Percentiles rank a stretch among this genome's conserved stretches.
These are phyloP conservation scores for Cutaneotrichosporon cyanovorans DNA, from an alignment of 1,284 basidiomycete genomes.

Conservation along the genomic window DNA sequence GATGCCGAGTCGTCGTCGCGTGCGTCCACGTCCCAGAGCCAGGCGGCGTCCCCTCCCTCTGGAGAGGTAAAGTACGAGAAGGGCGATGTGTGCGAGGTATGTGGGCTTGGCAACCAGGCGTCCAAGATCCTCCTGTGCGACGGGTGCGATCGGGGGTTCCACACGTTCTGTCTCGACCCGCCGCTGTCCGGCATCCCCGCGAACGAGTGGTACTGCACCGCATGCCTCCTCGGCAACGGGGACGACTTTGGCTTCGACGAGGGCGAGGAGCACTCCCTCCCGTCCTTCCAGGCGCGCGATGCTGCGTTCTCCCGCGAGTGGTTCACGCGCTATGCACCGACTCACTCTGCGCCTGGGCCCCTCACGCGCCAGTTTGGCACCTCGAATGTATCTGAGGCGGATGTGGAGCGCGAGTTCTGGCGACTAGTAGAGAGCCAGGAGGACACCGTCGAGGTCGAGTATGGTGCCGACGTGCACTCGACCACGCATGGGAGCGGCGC, in stretches of 20 bases:
- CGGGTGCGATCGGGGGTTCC: slow-evolving; percentile 90
- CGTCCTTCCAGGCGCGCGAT: slow-evolving; percentile 87
- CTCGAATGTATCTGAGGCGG: slow-evolving; percentile 68
- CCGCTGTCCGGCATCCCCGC: slow-evolving; percentile 76
- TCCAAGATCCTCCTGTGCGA: slow-evolving; percentile 93
- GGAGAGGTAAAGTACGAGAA: slow-evolving; percentile 31
- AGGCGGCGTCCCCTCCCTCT: neutral
- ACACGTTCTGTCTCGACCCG: slow-evolving; percentile 92
- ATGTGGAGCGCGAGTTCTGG: slow-evolving; percentile 97
- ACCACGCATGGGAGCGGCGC: slow-evolving; percentile 95
- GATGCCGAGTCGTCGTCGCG: slow-evolving; percentile 25
- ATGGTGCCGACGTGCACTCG: slow-evolving; percentile 96
- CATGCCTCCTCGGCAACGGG: slow-evolving; percentile 86
- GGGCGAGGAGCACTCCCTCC: slow-evolving; percentile 88
- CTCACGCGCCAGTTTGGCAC: slow-evolving; percentile 52
- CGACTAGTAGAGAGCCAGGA: slow-evolving; percentile 77
- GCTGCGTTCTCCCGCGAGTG: slow-evolving; percentile 78
- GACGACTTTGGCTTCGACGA: slow-evolving; percentile 98
- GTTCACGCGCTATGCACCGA: slow-evolving; percentile 71
- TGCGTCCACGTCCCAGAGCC: slow-evolving; percentile 10
- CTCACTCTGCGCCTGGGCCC: slow-evolving; percentile 18
- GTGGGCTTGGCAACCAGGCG: slow-evolving; percentile 75
- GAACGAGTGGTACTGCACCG: slow-evolving; percentile 88
- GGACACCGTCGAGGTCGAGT: slow-evolving; percentile 96
- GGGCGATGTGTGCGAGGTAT: slow-evolving; percentile 68